A percentile compares a stretch with the other conserved stretches of the same genome.
phyloP scores from a whole-genome alignment of 2,329 filamentous ascomycete genomes.

The Exophiala lecanii-corni region DNA sequence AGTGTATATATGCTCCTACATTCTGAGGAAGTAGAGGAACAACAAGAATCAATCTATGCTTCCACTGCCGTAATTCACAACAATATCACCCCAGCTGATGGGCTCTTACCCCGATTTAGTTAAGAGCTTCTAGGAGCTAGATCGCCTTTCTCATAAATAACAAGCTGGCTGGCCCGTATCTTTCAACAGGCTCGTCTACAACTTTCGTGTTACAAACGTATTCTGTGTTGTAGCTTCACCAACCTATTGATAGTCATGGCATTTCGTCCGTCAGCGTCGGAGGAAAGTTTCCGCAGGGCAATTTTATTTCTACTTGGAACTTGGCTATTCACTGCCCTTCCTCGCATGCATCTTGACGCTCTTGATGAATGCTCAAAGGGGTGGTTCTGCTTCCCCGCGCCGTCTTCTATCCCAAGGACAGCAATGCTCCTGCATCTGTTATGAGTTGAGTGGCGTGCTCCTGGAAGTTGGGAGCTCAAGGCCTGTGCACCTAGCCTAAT shows the following conservation, averaged over 20 bases:
- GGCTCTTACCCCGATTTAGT: not conserved
- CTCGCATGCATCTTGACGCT: not conserved
- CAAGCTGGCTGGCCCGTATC: not conserved
- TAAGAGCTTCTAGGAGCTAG: constrained; percentile 1
- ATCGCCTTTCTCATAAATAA: constrained; percentile 1
- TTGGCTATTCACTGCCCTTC: not conserved
- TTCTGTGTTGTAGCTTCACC: not conserved
- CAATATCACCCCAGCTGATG: constrained; percentile 1
- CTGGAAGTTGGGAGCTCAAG: too few relatives aligned
- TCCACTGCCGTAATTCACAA: not conserved
- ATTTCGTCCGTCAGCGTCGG: not conserved
- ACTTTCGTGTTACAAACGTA: constrained; percentile 1
- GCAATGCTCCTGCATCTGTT: not conserved
- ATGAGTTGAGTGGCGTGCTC: not conserved
- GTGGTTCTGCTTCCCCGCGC: not conserved
- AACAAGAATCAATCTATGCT: not conserved
- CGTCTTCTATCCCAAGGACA: not conserved
- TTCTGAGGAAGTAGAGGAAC: not conserved
- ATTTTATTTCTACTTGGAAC: not conserved
- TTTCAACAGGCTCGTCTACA: not conserved
- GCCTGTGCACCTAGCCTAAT: not conserved
- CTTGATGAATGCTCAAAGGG: not conserved
- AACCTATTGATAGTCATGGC: constrained; percentile 1
- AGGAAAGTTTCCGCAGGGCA: not conserved
- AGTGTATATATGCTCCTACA: constrained; percentile 1